Base-by-base conservation (phyloP, 345 rosid genomes). In the Cardamine chenopodiifolia region DNA sequence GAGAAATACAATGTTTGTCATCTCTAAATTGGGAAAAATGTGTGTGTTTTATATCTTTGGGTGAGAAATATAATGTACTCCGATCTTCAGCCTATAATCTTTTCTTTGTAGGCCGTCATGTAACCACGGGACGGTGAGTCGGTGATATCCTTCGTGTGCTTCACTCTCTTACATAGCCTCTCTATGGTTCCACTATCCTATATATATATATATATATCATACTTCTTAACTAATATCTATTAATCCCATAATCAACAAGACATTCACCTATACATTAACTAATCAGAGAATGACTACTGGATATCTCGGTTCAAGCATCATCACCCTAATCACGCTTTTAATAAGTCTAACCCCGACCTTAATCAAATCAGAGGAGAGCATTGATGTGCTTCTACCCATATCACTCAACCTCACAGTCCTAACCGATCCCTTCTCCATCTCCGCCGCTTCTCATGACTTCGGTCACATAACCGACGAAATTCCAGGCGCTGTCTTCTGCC, bases 401-500 rank as follows among this genome's bases (percentile, higher is more conserved):
- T 49, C 81, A 66, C 77, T 78, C 34, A 78, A 78, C 73, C 77
- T 78, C 47, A 78, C 81, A 48, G 73, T 91, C 72, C 76, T 53
- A 7, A 26, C 80, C 8, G 92, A 89, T 39, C 85, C 82, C 1
- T 72, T 56, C 10, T 62, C 86, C 62, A 81, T 87, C 14, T 70
- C 67, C 40, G 66, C 72, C 2, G 93, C 85, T 63, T 83, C 97
- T 17, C 66, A 29, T 6, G 97, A 95, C 70, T 90, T 73, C 25
- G 99, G 99, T 17, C 83, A 88, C 84, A 71, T 86, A 13, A 79
- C 82, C 22, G 52, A 70, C 8, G 79, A 40, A 12, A 73, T 70
- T 14, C 97, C 99, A 0, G 49, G 62, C 0, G 94, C 99, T 0
- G 94, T 95, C 44, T 87, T 95, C 23, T 72, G 73, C 40, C 99